phyloP scores from a whole-genome alignment of 2,329 filamentous ascomycete genomes.

The Aspergillus chevalieri region DNA sequence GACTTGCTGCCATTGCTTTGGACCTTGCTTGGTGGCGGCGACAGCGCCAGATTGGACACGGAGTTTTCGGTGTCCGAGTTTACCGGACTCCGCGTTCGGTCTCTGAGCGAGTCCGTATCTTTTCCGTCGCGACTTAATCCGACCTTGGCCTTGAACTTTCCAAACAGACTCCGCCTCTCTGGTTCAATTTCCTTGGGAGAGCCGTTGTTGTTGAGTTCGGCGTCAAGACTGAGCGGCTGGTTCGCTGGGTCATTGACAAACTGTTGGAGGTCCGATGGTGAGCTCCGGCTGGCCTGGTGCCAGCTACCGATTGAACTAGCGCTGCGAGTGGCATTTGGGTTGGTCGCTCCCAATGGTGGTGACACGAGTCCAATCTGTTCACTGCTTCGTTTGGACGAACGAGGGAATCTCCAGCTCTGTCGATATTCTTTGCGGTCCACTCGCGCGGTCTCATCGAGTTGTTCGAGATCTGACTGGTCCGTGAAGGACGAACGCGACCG shows the following conservation, averaged over 20 bases:
- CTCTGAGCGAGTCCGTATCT: slow-evolving; percentile 50
- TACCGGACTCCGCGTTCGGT: slow-evolving; percentile 48
- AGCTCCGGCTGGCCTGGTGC: slow-evolving; percentile 40
- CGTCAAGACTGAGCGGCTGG: slow-evolving; percentile 32
- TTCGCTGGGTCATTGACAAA: slow-evolving; percentile 31
- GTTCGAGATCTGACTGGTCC: slow-evolving; percentile 74
- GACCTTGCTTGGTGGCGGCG: slow-evolving; percentile 22
- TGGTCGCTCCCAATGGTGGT: slow-evolving; percentile 53
- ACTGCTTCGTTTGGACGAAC: slow-evolving; percentile 50
- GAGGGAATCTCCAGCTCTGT: slow-evolving; percentile 65
- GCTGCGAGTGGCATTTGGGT: slow-evolving; percentile 59
- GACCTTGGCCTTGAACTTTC: slow-evolving; percentile 61
- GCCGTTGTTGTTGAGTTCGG: slow-evolving; percentile 30
- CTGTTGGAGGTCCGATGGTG: slow-evolving; percentile 38
- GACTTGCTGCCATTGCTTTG: slow-evolving; percentile 13
- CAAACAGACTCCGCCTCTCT: slow-evolving; percentile 57
- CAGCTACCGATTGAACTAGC: slow-evolving; percentile 63
- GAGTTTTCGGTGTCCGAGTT: slow-evolving; percentile 29
- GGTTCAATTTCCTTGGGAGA: slow-evolving; percentile 29
- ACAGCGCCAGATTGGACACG: slow-evolving; percentile 28
- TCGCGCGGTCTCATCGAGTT: slow-evolving; percentile 56
- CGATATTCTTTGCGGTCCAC: slow-evolving; percentile 62
- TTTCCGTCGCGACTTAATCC: slow-evolving; percentile 46
- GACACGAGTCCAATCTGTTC: slow-evolving; percentile 40
- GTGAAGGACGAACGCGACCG: slow-evolving; percentile 66